Conservation (phyloP, 768 basidiomycete genomes). For the Podaxis mareebaensis region DNA sequence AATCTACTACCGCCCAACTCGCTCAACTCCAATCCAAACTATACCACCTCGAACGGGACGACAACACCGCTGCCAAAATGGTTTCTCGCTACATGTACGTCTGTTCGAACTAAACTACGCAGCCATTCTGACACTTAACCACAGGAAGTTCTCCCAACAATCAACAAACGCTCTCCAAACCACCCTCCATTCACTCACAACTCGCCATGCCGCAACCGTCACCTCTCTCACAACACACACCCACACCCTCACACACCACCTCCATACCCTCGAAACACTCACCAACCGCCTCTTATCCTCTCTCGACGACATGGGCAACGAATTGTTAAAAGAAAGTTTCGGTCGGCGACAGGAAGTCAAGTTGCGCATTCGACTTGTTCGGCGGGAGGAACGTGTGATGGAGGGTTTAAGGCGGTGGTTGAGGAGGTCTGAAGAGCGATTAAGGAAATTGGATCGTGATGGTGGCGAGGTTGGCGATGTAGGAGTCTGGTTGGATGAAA, state of each 20-base stretch:
- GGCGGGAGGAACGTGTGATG: conserved; percentile 61
- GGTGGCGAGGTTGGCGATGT: conserved; percentile 30
- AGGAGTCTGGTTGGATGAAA: conserved; percentile 8
- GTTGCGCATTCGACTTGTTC: conserved; percentile 59
- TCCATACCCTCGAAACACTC: conserved; percentile 44
- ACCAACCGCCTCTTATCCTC: conserved; percentile 53
- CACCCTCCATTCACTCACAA: conserved; percentile 56
- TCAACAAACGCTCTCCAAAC: conserved; percentile 66
- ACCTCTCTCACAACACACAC: conserved; percentile 56
- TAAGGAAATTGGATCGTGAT: conserved; percentile 30
- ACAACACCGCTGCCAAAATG: conserved; percentile 78
- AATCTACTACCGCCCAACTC: conserved; percentile 45
- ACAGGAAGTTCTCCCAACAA: conserved; percentile 82
- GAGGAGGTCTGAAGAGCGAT: conserved; percentile 46
- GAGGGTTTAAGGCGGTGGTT: conserved; percentile 61
- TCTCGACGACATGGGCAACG: conserved; percentile 70
- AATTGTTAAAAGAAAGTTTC: conserved; percentile 68
- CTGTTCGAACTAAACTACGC: not conserved
- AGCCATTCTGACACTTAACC: not conserved
- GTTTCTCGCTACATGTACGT: conserved; percentile 46
- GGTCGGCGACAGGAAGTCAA: conserved; percentile 74
- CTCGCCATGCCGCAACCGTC: conserved; percentile 63
- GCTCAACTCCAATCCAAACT: conserved; percentile 50
- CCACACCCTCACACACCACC: conserved; percentile 40
- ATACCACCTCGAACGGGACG: conserved; percentile 59